Evolutionary conservation across 148 eudicot genomes (phyloP), one percentile per base, ranked within the genome.

Genomic region (Silene uniflora): DNA sequence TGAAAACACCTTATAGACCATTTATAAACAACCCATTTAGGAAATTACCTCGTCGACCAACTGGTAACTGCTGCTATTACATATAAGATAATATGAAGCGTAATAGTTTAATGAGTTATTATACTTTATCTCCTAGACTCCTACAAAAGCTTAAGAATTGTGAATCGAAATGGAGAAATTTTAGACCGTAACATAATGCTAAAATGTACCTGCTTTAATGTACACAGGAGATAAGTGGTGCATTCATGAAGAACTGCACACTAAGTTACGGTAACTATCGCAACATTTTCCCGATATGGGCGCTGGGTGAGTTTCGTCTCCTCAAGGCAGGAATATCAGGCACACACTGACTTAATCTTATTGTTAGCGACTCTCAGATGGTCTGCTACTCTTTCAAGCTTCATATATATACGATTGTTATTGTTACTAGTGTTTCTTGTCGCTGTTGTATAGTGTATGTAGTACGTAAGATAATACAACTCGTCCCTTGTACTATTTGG

Each of bases 251-350:
- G 79, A 82, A 61, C 46, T 84, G 87, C 63, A 80, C 77, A 62
- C 79, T 84, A 69, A 78, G 76, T 47, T 86, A 86, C 61, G 79
- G 81, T 27, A 35, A 78, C 44, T 84, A 82, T 74, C 76, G 87
- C 22, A 86, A 84, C 55, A 71, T 86, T 54, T 86, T 86, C 52
- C 89, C 85, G 4, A 76, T 84, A 49, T 84, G 87, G 89, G 89
- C 85, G 42, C 81, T 86, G 17, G 87, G 87, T 17, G 87, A 82
- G 32, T 86, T 80, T 67, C 85, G 47, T 39, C 76, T 23, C 27
- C 13, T 73, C 39, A 58, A 68, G 60, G 58, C 59, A 62, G 11
- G 21, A 42, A 69, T 25, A 39, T 23, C 5, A 35, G 42, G 42
- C 32, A 67, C 24, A n/a, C 23, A 55, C 59, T 55, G 17, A 55